A percentile compares a stretch with the other conserved stretches of the same genome.
phyloP scores from a whole-genome alignment of 148 eudicot genomes.

The Rhododendron griersonianum region DNA sequence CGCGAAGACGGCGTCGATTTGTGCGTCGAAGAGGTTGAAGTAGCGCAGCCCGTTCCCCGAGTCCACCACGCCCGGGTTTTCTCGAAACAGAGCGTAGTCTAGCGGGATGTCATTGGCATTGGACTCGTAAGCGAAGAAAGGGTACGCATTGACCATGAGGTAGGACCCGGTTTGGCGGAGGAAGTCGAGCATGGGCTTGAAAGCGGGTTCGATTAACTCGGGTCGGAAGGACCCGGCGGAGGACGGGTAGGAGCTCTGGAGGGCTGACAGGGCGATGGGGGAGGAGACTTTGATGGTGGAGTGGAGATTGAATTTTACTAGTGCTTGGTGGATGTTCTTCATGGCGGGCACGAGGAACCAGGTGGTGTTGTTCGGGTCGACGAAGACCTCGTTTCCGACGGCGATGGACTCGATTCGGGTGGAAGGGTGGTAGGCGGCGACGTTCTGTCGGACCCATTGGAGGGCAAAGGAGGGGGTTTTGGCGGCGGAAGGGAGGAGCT shows the following conservation, averaged over 20 bases:
- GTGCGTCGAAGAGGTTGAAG: constrained; percentile 70
- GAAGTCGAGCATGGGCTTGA: constrained; percentile 69
- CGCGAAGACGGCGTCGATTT: constrained; percentile 83
- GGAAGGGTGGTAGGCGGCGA: constrained; percentile 48
- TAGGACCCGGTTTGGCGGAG: constrained; percentile 43
- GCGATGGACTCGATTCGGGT: constrained; percentile 81
- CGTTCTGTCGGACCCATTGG: constrained; percentile 60
- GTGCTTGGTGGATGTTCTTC: constrained; percentile 58
- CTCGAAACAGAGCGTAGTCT: constrained; percentile 74
- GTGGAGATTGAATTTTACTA: constrained; percentile 33
- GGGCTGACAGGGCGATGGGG: constrained; percentile 67
- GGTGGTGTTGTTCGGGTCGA: constrained; percentile 64
- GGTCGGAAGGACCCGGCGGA: constrained; percentile 66
- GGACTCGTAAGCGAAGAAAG: constrained; percentile 78
- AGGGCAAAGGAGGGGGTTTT: constrained; percentile 41
- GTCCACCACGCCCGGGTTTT: constrained; percentile 74
- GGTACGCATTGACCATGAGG: constrained; percentile 91
- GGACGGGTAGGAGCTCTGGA: constrained; percentile 72
- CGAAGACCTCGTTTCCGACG: constrained; percentile 86
- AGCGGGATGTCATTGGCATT: constrained; percentile 70
- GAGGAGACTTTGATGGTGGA: constrained; percentile 63
- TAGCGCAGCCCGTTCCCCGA: constrained; percentile 58
- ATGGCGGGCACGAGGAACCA: constrained; percentile 63
- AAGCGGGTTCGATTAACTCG: constrained; percentile 53
- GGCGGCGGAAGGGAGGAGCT: constrained; percentile 60